Base-by-base conservation (phyloP, 192 early-diverging fungal genomes). In the Coemansia sp. region DNA sequence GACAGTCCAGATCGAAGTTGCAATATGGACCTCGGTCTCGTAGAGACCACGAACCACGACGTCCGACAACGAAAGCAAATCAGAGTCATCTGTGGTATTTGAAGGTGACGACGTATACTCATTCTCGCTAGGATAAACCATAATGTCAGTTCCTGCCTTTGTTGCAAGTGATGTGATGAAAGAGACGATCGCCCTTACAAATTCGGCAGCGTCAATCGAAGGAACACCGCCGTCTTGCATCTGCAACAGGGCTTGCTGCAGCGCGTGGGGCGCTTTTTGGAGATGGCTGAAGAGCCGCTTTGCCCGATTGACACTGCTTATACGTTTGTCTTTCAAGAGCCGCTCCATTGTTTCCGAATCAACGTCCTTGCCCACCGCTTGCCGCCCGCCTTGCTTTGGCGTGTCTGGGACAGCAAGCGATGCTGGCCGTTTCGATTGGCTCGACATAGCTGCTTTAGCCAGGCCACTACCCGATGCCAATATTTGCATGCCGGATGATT, bases 1-100 rank as follows among this genome's bases (percentile, higher is more conserved):
- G 20, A 76, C 55, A 8, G 46, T 66, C 79, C 79, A 81, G 16
- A 72, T 31, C n/a, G 70, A 59, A 26, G 65, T 20, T 6, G 67
- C 62, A 2, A 63, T 26, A 37, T 55, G 30, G 0, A 70, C 66
- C 62, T 81, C 79, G 60, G 20, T 52, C 13, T 53, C 46, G 53
- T 74, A 74, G 28, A 80, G 60, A 1, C 72, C 68, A 0, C 26
- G 60, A 16, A 57, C 7, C 12, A 30, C 55, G n/a, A 31, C 30
- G 6, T 21, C 15, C 1, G 55, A 18, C 55, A 21, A n/a, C 31
- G 0, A 18, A 2, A 5, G 13, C 7, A 31, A 18, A 34, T 31
- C 31, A 13, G 30, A 18, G 31, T 20, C 31, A 34, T 33, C 30
- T 31, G 20, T 30, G 16, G 2, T 20, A 9, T 18, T 15, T 8